A percentile compares a stretch with the other conserved stretches of the same genome.
These are phyloP conservation scores for Aspergillus calidoustus DNA, from an alignment of 2,329 filamentous ascomycete species.

Conservation along the genomic window DNA sequence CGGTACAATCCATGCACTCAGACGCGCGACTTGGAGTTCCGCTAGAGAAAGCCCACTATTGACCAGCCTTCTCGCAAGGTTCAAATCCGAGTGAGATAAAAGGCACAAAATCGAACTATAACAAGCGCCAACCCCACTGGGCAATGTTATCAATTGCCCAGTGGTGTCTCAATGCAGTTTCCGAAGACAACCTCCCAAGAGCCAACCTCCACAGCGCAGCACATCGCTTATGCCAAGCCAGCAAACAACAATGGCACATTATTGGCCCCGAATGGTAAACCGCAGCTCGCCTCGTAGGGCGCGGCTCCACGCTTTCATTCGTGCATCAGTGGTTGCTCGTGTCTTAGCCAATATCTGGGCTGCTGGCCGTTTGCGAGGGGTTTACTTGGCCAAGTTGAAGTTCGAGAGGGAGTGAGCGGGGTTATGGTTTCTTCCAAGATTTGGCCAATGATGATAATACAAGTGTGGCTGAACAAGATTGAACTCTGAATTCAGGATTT, in stretches of 20 bases:
- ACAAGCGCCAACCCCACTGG: neutral
- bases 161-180: neutral
- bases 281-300: slow-evolving; percentile 1
- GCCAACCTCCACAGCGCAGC: neutral
- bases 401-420: neutral
- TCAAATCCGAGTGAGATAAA: neutral
- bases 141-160: neutral
- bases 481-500: neutral
- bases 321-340: neutral
- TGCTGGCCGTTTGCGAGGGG: neutral
- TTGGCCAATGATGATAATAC: neutral
- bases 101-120: neutral
- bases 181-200: neutral
- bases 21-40: neutral
- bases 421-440: neutral
- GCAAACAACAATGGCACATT: neutral
- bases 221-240: neutral
- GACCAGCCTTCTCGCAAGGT: neutral
- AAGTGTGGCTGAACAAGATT: neutral
- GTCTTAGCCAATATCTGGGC: neutral
- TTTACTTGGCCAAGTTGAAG: neutral
- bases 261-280: too few species aligned
- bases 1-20: neutral
- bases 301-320: neutral
- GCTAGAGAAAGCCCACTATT: neutral